Conservation (phyloP, 169 alveolate species). For the Cryptosporidium viatorum region DNA sequence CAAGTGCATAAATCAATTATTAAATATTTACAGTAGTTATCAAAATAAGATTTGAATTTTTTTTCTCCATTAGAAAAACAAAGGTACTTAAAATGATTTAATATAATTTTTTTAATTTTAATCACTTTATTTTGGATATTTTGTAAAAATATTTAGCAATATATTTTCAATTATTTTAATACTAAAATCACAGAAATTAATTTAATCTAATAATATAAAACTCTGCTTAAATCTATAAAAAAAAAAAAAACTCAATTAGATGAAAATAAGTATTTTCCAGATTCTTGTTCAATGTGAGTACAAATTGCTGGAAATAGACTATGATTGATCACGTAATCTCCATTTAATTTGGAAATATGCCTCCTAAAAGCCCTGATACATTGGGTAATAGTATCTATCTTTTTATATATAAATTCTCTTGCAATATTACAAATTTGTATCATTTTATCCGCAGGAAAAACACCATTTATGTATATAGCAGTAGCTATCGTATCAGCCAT, state of each 20-base stretch:
- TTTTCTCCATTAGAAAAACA: not conserved
- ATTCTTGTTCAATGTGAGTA: conserved; percentile 46
- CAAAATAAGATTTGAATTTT: not conserved
- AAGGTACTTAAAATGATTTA: not conserved
- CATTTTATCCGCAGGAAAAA: conserved; percentile 31
- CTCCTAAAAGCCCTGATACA: conserved; percentile 27
- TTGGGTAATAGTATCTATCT: not conserved
- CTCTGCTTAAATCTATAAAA: not conserved
- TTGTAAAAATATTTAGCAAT: not conserved
- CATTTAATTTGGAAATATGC: conserved; percentile 1
- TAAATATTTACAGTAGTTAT: not conserved
- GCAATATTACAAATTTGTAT: conserved; percentile 34
- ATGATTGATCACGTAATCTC: not conserved
- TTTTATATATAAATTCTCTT: conserved; percentile 23
- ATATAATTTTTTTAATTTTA: not conserved
- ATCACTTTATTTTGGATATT: not conserved
- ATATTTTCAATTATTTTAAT: not conserved
- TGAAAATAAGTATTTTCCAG: conserved; percentile 10
- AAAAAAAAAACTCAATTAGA: not conserved
- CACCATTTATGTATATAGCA: conserved; percentile 23
- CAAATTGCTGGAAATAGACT: conserved; percentile 20
- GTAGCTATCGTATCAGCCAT: conserved; percentile 71
- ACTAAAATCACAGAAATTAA: not conserved
- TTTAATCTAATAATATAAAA: not conserved
- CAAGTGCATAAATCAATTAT: not conserved